These are phyloP conservation scores for Silene coronaria DNA, from an alignment of 179 eudicot species.

Conservation along the genomic window DNA sequence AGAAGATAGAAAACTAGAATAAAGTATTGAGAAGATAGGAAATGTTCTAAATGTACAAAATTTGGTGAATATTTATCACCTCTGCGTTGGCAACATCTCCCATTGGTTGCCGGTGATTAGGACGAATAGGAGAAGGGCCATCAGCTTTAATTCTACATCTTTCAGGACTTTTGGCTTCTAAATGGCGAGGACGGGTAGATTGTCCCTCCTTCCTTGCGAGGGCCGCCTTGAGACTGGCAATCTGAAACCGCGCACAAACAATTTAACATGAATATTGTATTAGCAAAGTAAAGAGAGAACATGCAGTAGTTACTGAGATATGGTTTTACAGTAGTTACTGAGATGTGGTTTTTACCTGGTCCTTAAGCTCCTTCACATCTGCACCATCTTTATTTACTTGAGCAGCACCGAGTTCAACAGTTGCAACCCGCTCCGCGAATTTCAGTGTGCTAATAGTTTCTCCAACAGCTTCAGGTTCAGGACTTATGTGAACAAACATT, in stretches of 20 bases:
- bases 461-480: slow-evolving; percentile 77
- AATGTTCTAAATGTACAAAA: neutral
- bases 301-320: neutral
- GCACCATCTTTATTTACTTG: slow-evolving; percentile 67
- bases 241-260: slow-evolving; percentile 33
- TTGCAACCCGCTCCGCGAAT: slow-evolving; percentile 95
- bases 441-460: slow-evolving; percentile 97
- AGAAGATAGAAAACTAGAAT: neutral
- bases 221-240: slow-evolving; percentile 78
- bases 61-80: slow-evolving; percentile 36
- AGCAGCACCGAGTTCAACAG: slow-evolving; percentile 97
- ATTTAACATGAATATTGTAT: slow-evolving; percentile 11
- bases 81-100: slow-evolving; percentile 64
- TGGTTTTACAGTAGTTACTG: neutral
- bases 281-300: slow-evolving; percentile 2
- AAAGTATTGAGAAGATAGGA: neutral
- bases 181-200: slow-evolving; percentile 33
- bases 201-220: slow-evolving; percentile 67
- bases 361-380: slow-evolving; percentile 90
- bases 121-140: slow-evolving; percentile 38
- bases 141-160: slow-evolving; percentile 28
- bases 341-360: slow-evolving; percentile 51
- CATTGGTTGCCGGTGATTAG: slow-evolving; percentile 47
- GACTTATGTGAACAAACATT: slow-evolving; percentile 99
- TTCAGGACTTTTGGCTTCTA: slow-evolving; percentile 43